Evolutionary conservation across 1,139 yeast species (phyloP).

Genomic region (Hyphopichia khmerensis): DNA sequence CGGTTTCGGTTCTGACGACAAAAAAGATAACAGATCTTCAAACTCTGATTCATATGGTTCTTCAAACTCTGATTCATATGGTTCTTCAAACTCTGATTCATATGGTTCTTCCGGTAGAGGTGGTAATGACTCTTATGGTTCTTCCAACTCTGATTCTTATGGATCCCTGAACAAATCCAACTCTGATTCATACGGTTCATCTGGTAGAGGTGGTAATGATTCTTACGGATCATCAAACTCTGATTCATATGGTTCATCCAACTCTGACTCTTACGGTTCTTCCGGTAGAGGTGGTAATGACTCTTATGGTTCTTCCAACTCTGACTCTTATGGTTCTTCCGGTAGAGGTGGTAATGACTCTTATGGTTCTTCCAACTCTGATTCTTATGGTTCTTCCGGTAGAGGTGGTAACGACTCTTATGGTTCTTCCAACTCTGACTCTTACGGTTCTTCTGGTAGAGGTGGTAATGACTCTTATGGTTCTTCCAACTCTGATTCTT

Average conservation of each 20-base stretch:
- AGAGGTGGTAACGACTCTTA: constrained; percentile 15
- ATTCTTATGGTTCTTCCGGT: constrained; percentile 20
- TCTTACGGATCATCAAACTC: constrained; percentile 13
- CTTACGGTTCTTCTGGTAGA: constrained; percentile 15
- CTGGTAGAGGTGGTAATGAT: constrained; percentile 13
- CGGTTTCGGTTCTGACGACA: constrained; percentile 25
- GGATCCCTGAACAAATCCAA: constrained; percentile 16
- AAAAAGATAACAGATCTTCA: constrained; percentile 11
- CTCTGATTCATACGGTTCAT: constrained; percentile 14
- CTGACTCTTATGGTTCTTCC: constrained; percentile 15
- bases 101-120: constrained; percentile 14
- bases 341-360: constrained; percentile 12
- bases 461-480: constrained; percentile 12
- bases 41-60: constrained; percentile 20
- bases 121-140: constrained; percentile 12
- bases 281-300: constrained; percentile 12
- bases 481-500: constrained; percentile 14
- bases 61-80: constrained; percentile 11
- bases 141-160: constrained; percentile 15
- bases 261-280: constrained; percentile 8
- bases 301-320: constrained; percentile 20
- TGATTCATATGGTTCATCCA: constrained; percentile 12
- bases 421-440: constrained; percentile 17
- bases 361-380: constrained; percentile 11
- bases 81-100: constrained; percentile 16